phyloP scores from a whole-genome alignment of 768 basidiomycete species.

The Amanita phalloides region DNA sequence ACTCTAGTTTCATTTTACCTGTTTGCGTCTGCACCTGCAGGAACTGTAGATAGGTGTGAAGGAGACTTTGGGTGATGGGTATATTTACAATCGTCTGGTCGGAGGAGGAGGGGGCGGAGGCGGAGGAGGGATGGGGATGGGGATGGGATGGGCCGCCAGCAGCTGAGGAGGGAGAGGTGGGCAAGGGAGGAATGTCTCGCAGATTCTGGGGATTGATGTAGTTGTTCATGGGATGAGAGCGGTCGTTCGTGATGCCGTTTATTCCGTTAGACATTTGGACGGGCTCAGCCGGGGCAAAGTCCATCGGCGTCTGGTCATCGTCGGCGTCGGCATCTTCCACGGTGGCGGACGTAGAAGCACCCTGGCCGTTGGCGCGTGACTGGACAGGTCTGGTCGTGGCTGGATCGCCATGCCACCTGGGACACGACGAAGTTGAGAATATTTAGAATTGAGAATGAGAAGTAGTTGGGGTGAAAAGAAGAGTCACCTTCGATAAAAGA shows the following conservation, averaged over 20 bases:
- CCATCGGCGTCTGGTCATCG: constrained; percentile 40
- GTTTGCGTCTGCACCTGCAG: constrained; percentile 61
- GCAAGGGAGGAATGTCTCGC: constrained; percentile 9
- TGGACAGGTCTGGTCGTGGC: constrained; percentile 40
- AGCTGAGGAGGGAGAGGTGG: constrained; percentile 8
- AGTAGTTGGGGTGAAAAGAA: neutral
- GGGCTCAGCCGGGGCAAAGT: constrained; percentile 24
- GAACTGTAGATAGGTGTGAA: constrained; percentile 46
- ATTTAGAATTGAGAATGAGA: neutral
- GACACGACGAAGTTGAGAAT: neutral
- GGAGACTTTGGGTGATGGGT: constrained; percentile 44
- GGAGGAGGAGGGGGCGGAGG: constrained; percentile 7
- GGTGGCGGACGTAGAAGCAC: constrained; percentile 19
- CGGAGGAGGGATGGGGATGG: neutral
- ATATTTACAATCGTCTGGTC: constrained; percentile 38
- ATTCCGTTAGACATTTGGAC: constrained; percentile 21
- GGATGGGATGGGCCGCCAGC: constrained; percentile 12
- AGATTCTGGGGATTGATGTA: constrained; percentile 4
- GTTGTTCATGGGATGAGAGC: constrained; percentile 5
- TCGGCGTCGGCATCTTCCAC: constrained; percentile 32
- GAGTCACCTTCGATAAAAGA: constrained; percentile 57
- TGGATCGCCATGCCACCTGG: constrained; percentile 56
- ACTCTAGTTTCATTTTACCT: constrained; percentile 60
- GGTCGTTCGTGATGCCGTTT: constrained; percentile 18
- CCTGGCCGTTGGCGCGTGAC: constrained; percentile 22